Conservation (phyloP, 768 basidiomycete species). For the Hemileccinum rubropunctum region DNA sequence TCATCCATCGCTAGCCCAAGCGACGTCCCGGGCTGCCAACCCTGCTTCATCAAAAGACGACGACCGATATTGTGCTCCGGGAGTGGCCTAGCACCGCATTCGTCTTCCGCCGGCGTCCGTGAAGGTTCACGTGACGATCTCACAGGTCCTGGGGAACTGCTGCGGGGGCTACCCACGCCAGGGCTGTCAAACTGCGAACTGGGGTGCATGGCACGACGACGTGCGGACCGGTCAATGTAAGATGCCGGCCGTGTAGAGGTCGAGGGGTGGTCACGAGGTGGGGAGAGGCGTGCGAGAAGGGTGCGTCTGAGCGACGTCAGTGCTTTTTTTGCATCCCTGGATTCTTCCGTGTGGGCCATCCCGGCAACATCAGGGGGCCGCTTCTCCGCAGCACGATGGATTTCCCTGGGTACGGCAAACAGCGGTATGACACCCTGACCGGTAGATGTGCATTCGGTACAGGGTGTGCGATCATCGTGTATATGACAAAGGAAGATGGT, state of each 20-base stretch:
- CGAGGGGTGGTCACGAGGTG: slow-evolving; percentile 16
- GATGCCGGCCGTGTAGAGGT: slow-evolving; percentile 15
- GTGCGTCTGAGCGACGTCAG: slow-evolving; percentile 62
- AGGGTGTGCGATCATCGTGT: slow-evolving; percentile 60
- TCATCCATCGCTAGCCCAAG: slow-evolving; percentile 31
- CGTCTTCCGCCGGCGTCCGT: slow-evolving; percentile 28
- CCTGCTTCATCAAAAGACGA: slow-evolving; percentile 65
- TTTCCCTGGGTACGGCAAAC: slow-evolving; percentile 29
- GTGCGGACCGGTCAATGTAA: slow-evolving; percentile 72
- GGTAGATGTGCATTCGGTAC: slow-evolving; percentile 55
- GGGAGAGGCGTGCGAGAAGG: slow-evolving; percentile 52
- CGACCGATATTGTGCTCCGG: slow-evolving; percentile 63
- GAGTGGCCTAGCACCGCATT: slow-evolving; percentile 52
- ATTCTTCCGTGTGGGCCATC: slow-evolving; percentile 13
- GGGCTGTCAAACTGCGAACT: slow-evolving; percentile 51
- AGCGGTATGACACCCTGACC: slow-evolving; percentile 58
- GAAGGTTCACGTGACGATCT: too few species aligned
- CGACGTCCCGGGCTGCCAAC: slow-evolving; percentile 65
- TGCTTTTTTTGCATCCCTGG: slow-evolving; percentile 60
- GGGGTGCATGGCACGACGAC: slow-evolving; percentile 59
- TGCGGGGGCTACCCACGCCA: slow-evolving; percentile 35
- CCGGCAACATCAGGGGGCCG: slow-evolving; percentile 14
- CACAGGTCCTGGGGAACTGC: slow-evolving; percentile 4
- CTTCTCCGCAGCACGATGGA: slow-evolving; percentile 17
- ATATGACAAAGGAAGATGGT: slow-evolving; percentile 72